These are phyloP conservation scores for Paramecium tetraurelia DNA, from an alignment of 73 alveolate genomes.

Conservation along the genomic window DNA sequence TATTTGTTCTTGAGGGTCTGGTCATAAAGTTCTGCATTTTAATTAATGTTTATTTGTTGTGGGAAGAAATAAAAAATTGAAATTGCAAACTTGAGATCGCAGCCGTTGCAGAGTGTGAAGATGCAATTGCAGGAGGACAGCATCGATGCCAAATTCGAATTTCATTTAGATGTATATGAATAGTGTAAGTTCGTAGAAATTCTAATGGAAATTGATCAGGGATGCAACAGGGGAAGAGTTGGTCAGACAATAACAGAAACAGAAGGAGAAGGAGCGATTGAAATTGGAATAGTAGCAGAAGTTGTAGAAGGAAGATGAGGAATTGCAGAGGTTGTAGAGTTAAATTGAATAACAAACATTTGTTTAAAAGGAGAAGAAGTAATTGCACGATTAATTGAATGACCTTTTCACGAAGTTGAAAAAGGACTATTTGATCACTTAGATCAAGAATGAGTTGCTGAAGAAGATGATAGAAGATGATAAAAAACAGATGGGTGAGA, in stretches of 20 bases:
- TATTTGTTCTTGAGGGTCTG: neutral
- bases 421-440: conserved; percentile 24
- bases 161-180: neutral
- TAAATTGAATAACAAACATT: neutral
- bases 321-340: neutral
- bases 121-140: neutral
- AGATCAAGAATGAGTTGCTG: conserved; percentile 26
- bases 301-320: conserved; percentile 20
- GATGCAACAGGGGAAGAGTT: conserved; percentile 19
- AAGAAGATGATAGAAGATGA: conserved; percentile 38
- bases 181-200: neutral
- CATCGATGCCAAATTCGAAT: neutral
- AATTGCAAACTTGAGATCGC: neutral
- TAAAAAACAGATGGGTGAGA: neutral
- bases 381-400: neutral
- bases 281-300: neutral
- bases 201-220: neutral
- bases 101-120: neutral
- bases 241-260: neutral
- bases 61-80: conserved; percentile 30
- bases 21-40: neutral
- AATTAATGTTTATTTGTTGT: conserved; percentile 8
- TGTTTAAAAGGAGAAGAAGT: neutral
- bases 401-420: neutral
- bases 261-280: neutral